Conservation (phyloP, 2,329 filamentous ascomycete species). For the Exophiala sp. region DNA sequence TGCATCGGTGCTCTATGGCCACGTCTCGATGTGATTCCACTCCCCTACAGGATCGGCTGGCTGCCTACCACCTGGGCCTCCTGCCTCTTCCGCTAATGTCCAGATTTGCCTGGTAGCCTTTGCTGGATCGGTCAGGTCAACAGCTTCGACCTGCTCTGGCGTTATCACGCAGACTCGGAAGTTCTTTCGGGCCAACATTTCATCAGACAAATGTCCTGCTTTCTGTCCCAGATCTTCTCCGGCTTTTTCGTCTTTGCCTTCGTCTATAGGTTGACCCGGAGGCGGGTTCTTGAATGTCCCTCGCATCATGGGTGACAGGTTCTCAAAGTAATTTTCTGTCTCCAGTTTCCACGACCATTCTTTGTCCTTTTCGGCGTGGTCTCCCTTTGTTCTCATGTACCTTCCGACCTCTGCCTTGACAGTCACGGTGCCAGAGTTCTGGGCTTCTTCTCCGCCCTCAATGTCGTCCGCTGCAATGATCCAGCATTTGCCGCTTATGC, state of each 20-base stretch:
- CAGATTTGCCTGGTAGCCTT: slow-evolving; percentile 65
- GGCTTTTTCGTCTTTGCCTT: slow-evolving; percentile 44
- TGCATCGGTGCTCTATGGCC: slow-evolving; percentile 46
- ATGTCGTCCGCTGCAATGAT: slow-evolving; percentile 69
- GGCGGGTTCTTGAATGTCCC: slow-evolving; percentile 69
- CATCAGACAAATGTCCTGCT: slow-evolving; percentile 68
- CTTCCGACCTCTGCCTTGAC: slow-evolving; percentile 59
- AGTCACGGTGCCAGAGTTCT: slow-evolving; percentile 53
- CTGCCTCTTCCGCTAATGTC: slow-evolving; percentile 51
- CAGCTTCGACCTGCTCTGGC: slow-evolving; percentile 71
- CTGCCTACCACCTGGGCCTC: slow-evolving; percentile 36
- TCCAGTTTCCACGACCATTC: slow-evolving; percentile 77
- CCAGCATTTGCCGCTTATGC: slow-evolving; percentile 72
- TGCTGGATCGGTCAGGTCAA: slow-evolving; percentile 66
- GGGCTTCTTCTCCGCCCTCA: slow-evolving; percentile 44
- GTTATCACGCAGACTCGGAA: slow-evolving; percentile 86
- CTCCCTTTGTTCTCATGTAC: slow-evolving; percentile 51
- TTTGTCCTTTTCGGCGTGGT: slow-evolving; percentile 34
- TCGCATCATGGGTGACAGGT: slow-evolving; percentile 76
- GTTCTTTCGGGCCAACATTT: slow-evolving; percentile 62
- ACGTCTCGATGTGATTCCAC: slow-evolving; percentile 69
- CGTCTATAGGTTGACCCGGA: slow-evolving; percentile 60
- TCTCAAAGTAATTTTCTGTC: slow-evolving; percentile 84
- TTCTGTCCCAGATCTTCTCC: slow-evolving; percentile 56
- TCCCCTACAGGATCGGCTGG: slow-evolving; percentile 35